A percentile compares a stretch with the other conserved stretches of the same genome.
phyloP scores from a whole-genome alignment of 768 basidiomycete genomes.

The Fomitopsis pulvina region DNA sequence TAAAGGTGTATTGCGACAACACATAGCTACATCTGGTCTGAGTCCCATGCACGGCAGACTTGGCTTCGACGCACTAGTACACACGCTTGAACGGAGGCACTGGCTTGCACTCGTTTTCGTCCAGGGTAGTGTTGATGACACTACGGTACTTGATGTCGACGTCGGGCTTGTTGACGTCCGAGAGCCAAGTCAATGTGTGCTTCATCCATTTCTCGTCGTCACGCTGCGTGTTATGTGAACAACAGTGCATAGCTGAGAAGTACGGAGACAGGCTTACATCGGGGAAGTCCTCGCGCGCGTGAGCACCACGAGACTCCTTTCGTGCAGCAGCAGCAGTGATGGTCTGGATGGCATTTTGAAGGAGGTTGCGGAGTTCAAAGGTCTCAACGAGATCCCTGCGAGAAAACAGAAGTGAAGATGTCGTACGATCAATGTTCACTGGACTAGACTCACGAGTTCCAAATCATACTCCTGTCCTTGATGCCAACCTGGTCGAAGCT shows the following conservation, averaged over 20 bases:
- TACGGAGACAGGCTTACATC: slow-evolving; percentile 48
- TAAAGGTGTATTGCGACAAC: not conserved
- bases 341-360: slow-evolving; percentile 94
- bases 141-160: slow-evolving; percentile 86
- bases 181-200: slow-evolving; percentile 92
- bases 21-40: not conserved
- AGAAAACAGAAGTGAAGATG: not conserved
- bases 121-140: slow-evolving; percentile 82
- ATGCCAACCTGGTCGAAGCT: slow-evolving; percentile 89
- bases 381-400: slow-evolving; percentile 92
- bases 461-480: slow-evolving; percentile 99
- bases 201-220: slow-evolving; percentile 95
- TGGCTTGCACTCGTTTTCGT: slow-evolving; percentile 94
- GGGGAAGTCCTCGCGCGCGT: slow-evolving; percentile 97
- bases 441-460: slow-evolving; percentile 79
- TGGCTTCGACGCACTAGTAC: slow-evolving; percentile 41
- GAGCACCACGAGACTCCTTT: slow-evolving; percentile 97
- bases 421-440: too few species aligned
- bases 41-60: not conserved
- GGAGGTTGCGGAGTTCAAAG: slow-evolving; percentile 90
- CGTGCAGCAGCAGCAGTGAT: slow-evolving; percentile 89
- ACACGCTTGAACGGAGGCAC: slow-evolving; percentile 98
- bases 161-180: slow-evolving; percentile 64
- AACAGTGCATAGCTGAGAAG: not conserved
- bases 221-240: slow-evolving; percentile 41